Evolutionary conservation across 352 stramenopile species (phyloP), one percentile per base, ranked within the genome.

Genomic region (Phytophthora idaei): DNA sequence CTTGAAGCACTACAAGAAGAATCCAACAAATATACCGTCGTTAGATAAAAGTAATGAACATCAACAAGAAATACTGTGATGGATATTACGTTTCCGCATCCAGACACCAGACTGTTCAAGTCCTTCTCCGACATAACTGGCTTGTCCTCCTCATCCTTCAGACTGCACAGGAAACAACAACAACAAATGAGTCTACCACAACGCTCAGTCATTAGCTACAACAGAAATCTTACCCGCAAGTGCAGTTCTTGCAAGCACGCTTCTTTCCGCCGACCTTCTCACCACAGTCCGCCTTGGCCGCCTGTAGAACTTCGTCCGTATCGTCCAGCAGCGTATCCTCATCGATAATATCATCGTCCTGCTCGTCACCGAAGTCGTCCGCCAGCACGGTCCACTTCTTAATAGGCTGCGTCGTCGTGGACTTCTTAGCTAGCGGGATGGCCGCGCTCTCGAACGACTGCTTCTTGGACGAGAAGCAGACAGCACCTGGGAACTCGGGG

Each of bases 201-300:
- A 45, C 9, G 11, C 7, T n/a, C 28, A 15, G 54, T 7, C 36
- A 41, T 36, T 21, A 32, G n/a, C 9, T 3, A 47, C 21, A 42
- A 14, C n/a, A 29, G 11, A 28, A 4, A 27, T 5, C 70, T 52
- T 75, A 94, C 87, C 97, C 97, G 83, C 97, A 99, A 28, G 93
- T 98, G 81, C 97, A 99, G 80, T 99, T 93, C 77, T 98, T 98
- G 89, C 97, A 99, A 5, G 96, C 87, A 51, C 91, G 85, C 68
- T 90, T 90, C 76, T 98, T 98, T 46, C 90, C 90, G 53, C 86
- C 83, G 59, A 86, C 93, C 64, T 93, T 85, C 44, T 92, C 86
- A 2, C 69, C 88, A 54, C 84, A 93, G 49, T 93, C 84, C 34
- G 78, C 70, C 63, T 92, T 84, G 3, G 84, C 83, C 1, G 83